A percentile compares a stretch with the other conserved stretches of the same genome.
Conservation (phyloP, 176 grass and related monocot genomes). For the Triticum monococcum region DNA sequence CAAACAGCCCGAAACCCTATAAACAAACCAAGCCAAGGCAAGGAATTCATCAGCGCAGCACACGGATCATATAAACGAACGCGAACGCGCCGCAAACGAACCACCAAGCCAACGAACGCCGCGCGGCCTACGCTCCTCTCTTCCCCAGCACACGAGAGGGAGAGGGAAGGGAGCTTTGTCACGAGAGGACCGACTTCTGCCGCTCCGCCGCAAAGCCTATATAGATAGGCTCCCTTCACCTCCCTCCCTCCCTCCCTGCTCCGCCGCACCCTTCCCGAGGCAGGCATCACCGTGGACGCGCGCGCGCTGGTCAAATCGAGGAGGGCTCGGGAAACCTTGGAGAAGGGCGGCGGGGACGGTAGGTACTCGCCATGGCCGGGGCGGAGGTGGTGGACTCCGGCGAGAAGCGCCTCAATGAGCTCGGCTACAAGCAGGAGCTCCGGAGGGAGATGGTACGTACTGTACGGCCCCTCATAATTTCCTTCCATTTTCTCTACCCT, state of each 20-base stretch:
- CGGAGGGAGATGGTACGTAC: constrained; percentile 79
- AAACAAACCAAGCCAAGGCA: background rate
- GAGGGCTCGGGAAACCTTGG: background rate
- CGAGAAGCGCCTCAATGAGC: constrained; percentile 99
- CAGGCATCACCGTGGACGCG: background rate
- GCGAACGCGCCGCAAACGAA: background rate
- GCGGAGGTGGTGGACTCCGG: constrained; percentile 67
- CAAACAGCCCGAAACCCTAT: background rate
- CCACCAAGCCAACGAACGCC: background rate
- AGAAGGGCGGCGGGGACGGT: background rate
- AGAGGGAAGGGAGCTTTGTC: background rate
- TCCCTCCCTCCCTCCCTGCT: background rate
- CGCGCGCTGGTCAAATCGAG: background rate
- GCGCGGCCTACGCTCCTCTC: too few species aligned
- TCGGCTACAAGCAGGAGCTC: constrained; percentile 99
- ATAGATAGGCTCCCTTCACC: background rate
- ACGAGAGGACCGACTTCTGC: background rate
- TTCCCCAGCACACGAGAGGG: background rate
- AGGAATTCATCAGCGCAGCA: background rate
- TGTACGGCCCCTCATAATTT: background rate
- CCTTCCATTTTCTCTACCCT: background rate
- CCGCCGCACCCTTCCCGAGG: background rate
- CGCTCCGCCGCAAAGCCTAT: background rate
- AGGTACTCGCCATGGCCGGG: constrained; percentile 51
- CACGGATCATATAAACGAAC: constrained; percentile 1